These are phyloP conservation scores for Phytophthora nicotianae DNA, from an alignment of 352 stramenopile species.

Conservation along the genomic window DNA sequence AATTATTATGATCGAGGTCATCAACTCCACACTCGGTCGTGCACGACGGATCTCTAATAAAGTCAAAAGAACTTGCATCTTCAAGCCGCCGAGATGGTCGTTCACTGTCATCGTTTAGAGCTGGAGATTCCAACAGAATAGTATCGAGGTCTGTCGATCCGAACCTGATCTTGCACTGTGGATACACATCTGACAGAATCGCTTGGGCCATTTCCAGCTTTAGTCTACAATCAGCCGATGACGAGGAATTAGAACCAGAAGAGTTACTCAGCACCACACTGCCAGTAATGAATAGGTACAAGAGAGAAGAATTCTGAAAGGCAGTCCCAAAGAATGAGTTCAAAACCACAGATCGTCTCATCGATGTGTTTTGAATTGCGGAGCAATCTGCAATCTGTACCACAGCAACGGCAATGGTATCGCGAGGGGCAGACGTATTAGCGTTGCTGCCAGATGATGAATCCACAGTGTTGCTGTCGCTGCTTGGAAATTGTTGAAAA, in stretches of 20 bases:
- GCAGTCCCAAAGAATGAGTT: neutral
- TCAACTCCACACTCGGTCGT: neutral
- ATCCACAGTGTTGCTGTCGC: neutral
- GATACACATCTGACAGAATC: neutral
- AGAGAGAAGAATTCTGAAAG: neutral
- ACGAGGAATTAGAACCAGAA: neutral
- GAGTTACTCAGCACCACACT: neutral
- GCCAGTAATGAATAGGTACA: neutral
- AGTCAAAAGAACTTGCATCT: neutral
- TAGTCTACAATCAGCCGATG: neutral
- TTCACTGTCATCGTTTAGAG: neutral
- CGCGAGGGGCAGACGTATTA: neutral
- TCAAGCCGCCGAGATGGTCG: neutral
- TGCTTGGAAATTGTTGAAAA: constrained; percentile 4
- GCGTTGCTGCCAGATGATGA: neutral
- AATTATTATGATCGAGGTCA: neutral
- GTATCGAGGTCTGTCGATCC: neutral
- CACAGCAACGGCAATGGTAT: neutral
- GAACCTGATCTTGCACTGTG: neutral
- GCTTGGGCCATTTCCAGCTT: neutral
- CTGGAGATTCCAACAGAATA: neutral
- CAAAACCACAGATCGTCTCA: neutral
- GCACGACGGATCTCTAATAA: neutral
- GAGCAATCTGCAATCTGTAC: neutral
- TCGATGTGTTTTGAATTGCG: neutral